Evolutionary conservation across 2,329 filamentous ascomycete species (phyloP).

Genomic region (Didymella exigua): DNA sequence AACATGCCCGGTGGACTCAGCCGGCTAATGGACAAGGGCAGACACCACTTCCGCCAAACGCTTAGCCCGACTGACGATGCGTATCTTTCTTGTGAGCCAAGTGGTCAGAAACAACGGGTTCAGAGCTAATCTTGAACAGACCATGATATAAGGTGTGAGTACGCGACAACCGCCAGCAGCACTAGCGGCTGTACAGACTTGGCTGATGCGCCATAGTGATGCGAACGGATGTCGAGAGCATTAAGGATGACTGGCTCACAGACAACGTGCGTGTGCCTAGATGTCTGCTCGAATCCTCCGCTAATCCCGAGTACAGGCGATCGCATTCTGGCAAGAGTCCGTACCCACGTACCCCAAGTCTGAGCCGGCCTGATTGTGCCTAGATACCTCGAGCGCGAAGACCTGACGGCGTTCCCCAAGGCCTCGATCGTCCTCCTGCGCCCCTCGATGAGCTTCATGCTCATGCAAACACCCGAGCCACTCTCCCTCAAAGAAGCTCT

Average conservation of each 20-base stretch:
- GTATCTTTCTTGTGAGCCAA: slow-evolving; percentile 74
- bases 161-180: slow-evolving; percentile 22
- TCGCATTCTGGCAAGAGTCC: slow-evolving; percentile 97
- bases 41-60: slow-evolving; percentile 36
- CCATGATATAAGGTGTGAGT: slow-evolving; percentile 68
- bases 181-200: background rate
- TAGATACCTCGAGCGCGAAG: slow-evolving; percentile 86
- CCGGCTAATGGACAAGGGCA: slow-evolving; percentile 34
- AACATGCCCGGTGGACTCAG: slow-evolving; percentile 31
- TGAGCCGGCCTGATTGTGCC: slow-evolving; percentile 5
- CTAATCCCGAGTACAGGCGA: slow-evolving; percentile 65
- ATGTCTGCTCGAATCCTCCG: background rate
- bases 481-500: slow-evolving; percentile 68
- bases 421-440: slow-evolving; percentile 89
- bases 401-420: slow-evolving; percentile 77
- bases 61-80: slow-evolving; percentile 64
- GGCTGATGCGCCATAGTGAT: slow-evolving; percentile 66
- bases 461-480: slow-evolving; percentile 73
- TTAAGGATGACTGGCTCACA: slow-evolving; percentile 94
- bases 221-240: slow-evolving; percentile 83
- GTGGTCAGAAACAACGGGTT: background rate
- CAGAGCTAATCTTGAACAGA: slow-evolving; percentile 53
- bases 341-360: background rate
- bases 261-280: slow-evolving; percentile 71
- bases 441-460: slow-evolving; percentile 89